Evolutionary conservation across 179 eudicot genomes (phyloP).

Genomic region (Silene coronaria): DNA sequence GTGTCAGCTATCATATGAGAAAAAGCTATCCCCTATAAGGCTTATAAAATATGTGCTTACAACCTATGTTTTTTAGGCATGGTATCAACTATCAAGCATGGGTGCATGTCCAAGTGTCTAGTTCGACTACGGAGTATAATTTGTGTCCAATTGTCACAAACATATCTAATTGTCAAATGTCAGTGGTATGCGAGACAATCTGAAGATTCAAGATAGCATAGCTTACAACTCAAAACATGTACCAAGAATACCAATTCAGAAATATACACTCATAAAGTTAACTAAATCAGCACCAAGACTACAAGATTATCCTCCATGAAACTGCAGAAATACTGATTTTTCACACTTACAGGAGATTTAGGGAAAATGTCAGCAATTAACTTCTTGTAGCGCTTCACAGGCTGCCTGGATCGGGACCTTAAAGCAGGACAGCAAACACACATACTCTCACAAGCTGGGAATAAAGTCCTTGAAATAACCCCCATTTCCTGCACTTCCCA

Average conservation of each 20-base stretch:
- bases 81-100: no score
- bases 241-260: neutral
- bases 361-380: constrained; percentile 90
- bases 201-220: no score
- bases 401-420: constrained; percentile 82
- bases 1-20: no score
- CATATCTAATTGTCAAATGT: no score
- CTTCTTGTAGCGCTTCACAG: constrained; percentile 94
- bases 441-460: constrained; percentile 92
- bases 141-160: no score
- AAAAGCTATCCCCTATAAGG: no score
- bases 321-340: neutral
- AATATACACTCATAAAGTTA: neutral
- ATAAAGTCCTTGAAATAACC: constrained; percentile 72
- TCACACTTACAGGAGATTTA: constrained; percentile 63
- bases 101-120: no score
- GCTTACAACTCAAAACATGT: no score
- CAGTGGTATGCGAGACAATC: no score
- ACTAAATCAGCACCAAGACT: neutral
- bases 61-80: no score
- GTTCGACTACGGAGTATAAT: no score
- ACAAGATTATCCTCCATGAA: neutral
- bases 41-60: no score
- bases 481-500: constrained; percentile 60
- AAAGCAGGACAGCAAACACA: constrained; percentile 94